phyloP scores from a whole-genome alignment of 371 early-diverging fungal genomes.

The Mortierella sp. region DNA sequence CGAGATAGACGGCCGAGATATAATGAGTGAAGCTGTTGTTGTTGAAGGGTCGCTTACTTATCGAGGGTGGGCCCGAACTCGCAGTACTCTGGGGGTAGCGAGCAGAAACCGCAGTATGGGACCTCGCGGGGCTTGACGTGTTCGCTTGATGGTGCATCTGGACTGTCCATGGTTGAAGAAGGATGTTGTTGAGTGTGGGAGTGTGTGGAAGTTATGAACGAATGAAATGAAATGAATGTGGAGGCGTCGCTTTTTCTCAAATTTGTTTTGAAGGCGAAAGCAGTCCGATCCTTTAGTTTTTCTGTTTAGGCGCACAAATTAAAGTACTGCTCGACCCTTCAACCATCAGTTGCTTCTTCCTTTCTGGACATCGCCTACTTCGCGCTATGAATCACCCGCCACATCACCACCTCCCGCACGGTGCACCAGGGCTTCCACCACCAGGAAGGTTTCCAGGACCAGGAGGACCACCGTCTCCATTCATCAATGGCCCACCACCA shows the following conservation, averaged over 20 bases:
- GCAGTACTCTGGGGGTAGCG: constrained; percentile 83
- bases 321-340: background rate
- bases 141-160: constrained; percentile 57
- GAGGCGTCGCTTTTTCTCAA: background rate
- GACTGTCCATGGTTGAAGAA: constrained; percentile 50
- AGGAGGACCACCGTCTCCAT: constrained; percentile 6
- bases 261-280: constrained; percentile 2
- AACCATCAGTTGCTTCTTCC: background rate
- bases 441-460: constrained; percentile 9
- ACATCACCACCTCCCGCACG: background rate
- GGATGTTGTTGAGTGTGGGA: background rate
- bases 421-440: background rate
- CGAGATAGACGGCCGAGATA: background rate
- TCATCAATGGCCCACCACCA: constrained; percentile 8
- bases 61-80: constrained; percentile 86
- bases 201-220: background rate
- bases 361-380: background rate
- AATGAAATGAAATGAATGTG: no score
- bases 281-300: constrained; percentile 3
- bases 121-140: constrained; percentile 57
- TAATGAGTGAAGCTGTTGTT: background rate
- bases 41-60: constrained; percentile 55
- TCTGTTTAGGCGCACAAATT: background rate
- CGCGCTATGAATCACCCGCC: background rate
- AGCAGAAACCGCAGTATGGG: constrained; percentile 66